These are phyloP conservation scores for Fomitiporia mediterranea DNA, from an alignment of 1,284 basidiomycete genomes.

Conservation along the genomic window DNA sequence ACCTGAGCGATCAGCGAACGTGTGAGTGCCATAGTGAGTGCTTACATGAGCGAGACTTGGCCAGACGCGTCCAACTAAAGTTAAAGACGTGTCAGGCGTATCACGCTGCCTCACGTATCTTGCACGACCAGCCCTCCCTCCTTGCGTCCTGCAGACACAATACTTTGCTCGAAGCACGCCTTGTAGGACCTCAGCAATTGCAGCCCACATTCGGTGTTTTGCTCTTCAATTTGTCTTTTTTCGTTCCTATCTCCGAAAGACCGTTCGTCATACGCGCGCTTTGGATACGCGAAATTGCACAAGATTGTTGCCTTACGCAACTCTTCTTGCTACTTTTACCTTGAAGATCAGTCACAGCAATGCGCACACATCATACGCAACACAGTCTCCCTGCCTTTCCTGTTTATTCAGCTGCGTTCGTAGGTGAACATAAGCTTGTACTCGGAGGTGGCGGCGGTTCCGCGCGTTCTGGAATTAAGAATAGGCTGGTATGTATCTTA, in stretches of 20 bases:
- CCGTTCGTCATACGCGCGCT: neutral
- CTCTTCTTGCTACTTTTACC: neutral
- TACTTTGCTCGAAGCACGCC: too few relatives aligned
- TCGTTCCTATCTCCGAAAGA: neutral
- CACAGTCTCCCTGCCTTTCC: conserved; percentile 78
- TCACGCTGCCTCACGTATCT: too few relatives aligned
- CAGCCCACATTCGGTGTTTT: neutral
- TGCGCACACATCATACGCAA: conserved; percentile 76
- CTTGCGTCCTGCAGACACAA: too few relatives aligned
- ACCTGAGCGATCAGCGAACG: too few relatives aligned
- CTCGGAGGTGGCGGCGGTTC: conserved; percentile 88
- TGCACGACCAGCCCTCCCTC: too few relatives aligned
- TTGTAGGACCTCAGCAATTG: too few relatives aligned
- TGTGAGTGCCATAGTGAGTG: too few relatives aligned
- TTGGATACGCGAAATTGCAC: neutral
- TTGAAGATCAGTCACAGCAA: conserved; percentile 29
- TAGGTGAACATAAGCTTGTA: conserved; percentile 68
- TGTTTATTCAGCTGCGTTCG: conserved; percentile 84
- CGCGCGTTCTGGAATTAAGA: conserved; percentile 81
- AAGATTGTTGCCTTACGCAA: neutral
- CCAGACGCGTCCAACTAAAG: neutral
- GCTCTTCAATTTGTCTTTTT: neutral
- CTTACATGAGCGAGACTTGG: neutral
- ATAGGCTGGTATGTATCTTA: conserved; percentile 69
- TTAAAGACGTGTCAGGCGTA: neutral